Percentiles rank a stretch among this genome's conserved stretches.
phyloP scores from a whole-genome alignment of 192 early-diverging fungal species.

The Backusella sp. region DNA sequence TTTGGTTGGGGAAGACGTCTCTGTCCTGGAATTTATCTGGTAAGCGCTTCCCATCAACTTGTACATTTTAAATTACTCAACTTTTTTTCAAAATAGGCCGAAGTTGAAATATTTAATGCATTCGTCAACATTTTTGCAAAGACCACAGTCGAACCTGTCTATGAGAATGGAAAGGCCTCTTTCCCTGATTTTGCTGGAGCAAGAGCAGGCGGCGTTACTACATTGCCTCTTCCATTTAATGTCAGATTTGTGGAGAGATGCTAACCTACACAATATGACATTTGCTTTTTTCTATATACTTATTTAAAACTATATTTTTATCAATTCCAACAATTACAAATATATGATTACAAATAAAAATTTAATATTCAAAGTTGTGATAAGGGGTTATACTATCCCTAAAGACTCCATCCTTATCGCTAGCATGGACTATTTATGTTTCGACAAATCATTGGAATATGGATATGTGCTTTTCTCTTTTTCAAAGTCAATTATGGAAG shows the following conservation, averaged over 20 bases:
- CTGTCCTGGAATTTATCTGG: neutral
- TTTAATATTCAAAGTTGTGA: neutral
- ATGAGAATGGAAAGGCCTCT: neutral
- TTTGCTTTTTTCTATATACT: no score
- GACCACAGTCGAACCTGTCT: neutral
- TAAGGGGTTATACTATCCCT: constrained; percentile 45
- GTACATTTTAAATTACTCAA: neutral
- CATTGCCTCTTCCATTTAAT: neutral
- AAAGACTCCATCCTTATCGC: constrained; percentile 44
- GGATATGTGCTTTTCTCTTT: no score
- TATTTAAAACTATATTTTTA: no score
- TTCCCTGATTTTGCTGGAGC: neutral
- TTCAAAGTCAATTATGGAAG: no score
- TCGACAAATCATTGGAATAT: no score
- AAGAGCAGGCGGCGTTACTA: neutral
- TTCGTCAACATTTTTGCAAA: neutral
- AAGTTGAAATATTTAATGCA: constrained; percentile 3
- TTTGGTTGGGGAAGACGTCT: constrained; percentile 18
- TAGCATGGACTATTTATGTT: constrained; percentile 36
- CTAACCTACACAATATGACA: neutral
- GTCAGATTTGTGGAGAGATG: neutral
- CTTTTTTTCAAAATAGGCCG: neutral
- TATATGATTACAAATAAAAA: neutral
- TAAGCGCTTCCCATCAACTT: neutral
- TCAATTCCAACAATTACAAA: neutral